Percentiles rank a stretch among this genome's conserved stretches.
Conservation (phyloP, 345 rosid genomes). For the Angophora floribunda region DNA sequence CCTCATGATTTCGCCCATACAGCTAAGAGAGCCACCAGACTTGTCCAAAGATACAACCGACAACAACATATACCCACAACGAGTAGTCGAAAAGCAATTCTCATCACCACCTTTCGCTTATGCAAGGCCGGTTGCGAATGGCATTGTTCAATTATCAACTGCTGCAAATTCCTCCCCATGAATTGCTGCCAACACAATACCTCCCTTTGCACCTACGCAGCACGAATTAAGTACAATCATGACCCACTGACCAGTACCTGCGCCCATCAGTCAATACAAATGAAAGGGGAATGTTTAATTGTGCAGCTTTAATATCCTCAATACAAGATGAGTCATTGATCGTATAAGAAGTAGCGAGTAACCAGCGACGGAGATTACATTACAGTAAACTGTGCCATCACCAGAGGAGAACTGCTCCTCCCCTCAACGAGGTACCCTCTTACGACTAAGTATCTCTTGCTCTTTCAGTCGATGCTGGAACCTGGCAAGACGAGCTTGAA, state of each 20-base stretch:
- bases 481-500: conserved; percentile 93
- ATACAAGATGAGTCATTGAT: background rate
- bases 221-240: background rate
- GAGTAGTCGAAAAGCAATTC: background rate
- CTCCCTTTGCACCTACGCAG: background rate
- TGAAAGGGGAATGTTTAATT: background rate
- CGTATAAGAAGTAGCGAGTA: background rate
- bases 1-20: background rate
- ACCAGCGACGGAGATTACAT: background rate
- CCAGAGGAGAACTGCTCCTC: background rate
- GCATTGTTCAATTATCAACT: background rate
- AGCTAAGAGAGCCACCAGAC: background rate
- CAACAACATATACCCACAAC: background rate
- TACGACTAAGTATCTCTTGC: conserved; percentile 84
- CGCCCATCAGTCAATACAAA: background rate
- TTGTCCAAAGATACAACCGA: background rate
- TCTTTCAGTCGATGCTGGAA: conserved; percentile 95
- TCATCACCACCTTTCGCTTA: background rate
- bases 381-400: background rate
- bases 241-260: background rate
- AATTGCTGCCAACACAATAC: background rate
- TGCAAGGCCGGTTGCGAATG: background rate
- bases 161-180: background rate
- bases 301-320: background rate
- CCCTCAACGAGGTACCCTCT: conserved; percentile 60